Evolutionary conservation across 176 grass and related monocot species (phyloP), one percentile per base, ranked within the genome.

Genomic region (Aechmea fasciata): DNA sequence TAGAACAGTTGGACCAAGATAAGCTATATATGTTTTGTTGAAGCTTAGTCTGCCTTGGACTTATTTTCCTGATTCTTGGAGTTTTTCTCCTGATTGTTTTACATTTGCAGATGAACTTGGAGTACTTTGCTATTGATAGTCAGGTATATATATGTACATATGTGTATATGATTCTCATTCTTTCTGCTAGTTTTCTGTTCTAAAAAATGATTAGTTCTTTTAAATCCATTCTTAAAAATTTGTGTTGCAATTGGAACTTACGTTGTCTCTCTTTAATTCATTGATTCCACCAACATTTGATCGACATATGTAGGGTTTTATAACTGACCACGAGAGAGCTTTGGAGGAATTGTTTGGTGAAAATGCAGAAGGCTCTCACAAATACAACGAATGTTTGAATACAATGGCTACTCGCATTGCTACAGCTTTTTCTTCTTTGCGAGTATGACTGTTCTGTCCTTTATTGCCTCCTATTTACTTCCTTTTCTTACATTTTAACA

Each of bases 311-410:
- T 67, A 96, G 91, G 87, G 87, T 72, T 96, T 96, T 52, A 19
- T 88, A 71, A 96, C 91, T 63, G 87, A 96, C 68, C 82, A 96
- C 57, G 91, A 96, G 51, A 96, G 70, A 69, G 91, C 91, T 19
- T 68, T 96, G 73, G 91, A 91, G 77, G 91, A 96, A 89, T 59
- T 91, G 66, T 88, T 96, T 75, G 86, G 73, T 64, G 91, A 96
- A 88, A 87, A 81, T 69, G 71, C 71, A 59, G 91, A 88, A 85
- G 69, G 67, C 24, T 96, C 87, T 68, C 74, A 88, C 57, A 85
- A 85, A 66, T 96, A 96, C 61, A 96, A 91, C 73, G 77, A 77
- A n/a, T 96, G 91, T 70, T 71, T 96, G 67, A 79, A 88, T 70
- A 81, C 61, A 17, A 91, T 96, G 87, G 91, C 87, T 28, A 91